Base-by-base conservation (phyloP, 257 asterid species). In the Scutellaria minor region DNA sequence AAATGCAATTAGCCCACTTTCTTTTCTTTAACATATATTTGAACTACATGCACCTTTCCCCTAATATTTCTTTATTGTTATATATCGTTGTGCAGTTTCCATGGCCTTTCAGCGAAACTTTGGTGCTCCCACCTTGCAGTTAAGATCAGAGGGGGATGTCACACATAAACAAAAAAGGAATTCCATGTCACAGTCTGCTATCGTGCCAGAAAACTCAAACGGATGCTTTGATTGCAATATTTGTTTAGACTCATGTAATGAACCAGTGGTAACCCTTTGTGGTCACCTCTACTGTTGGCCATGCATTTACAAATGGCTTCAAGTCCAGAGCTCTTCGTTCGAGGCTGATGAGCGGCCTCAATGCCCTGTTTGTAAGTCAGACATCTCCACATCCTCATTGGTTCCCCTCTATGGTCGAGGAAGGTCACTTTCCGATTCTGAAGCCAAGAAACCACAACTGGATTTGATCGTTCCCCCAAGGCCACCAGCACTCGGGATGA, bases 271-370 rank as follows among this genome's bases (percentile, higher is more conserved):
- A 70, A 90, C 96, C 56, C 88, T 90, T 20, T 92, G 98, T 20
- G 98, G 98, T 15, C 98, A 92, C 75, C 90, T 92, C 41, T 92
- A 88, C 77, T 92, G 98, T 75, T 92, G 98, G 98, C 93, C 97
- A 10, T 92, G 98, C 87, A 88, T 92, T 71, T 90, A 87, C 84
- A 85, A 88, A 79, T 92, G 98, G 98, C 88, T 92, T 27, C 81
- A 87, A 6, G 88, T 85, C 44, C 89, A 82, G 70, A 88, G 76
- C 78, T 79, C 91, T 9, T 79, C 88, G 0, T 62, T 79, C 0
- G 90, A 87, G 62, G 76, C 96, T 7, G 83, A 77, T 0, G 87
- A 87, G 72, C 87, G 24, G n/a, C 88, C 97, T 58, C 81, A 76
- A 62, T 92, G 98, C 64, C 97, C 98, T 1, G 87, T 90, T 66